Conservation (phyloP, 495 filamentous ascomycete genomes). For the Cudoniella acicularis region DNA sequence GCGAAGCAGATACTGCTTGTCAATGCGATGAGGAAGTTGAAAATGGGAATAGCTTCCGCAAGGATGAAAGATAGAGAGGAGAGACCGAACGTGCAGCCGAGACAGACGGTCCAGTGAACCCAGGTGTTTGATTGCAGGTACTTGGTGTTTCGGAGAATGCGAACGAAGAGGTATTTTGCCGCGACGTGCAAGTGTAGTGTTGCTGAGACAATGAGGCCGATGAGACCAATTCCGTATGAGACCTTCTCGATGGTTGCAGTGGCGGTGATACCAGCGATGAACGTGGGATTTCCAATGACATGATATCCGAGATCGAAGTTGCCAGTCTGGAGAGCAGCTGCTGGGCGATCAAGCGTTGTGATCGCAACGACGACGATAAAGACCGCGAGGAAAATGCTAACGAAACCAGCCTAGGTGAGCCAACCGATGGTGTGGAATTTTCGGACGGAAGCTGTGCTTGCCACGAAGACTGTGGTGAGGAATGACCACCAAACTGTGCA, state of each 20-base stretch:
- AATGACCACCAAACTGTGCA: constrained; percentile 45
- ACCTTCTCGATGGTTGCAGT: constrained; percentile 57
- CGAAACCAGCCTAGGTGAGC: constrained; percentile 45
- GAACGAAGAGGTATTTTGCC: constrained; percentile 35
- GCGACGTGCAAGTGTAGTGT: constrained; percentile 30
- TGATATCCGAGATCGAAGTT: constrained; percentile 33
- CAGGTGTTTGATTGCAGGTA: constrained; percentile 32
- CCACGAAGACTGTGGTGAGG: constrained; percentile 34
- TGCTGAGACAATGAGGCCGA: constrained; percentile 23
- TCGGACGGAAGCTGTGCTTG: constrained; percentile 41
- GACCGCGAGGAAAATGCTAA: constrained; percentile 41
- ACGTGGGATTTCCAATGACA: constrained; percentile 32
- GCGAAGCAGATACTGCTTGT: constrained; percentile 31
- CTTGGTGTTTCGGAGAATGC: constrained; percentile 30
- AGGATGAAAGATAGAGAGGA: constrained; percentile 29
- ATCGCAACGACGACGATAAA: constrained; percentile 49
- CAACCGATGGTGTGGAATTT: constrained; percentile 45
- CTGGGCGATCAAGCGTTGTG: constrained; percentile 37
- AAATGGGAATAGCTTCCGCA: constrained; percentile 35
- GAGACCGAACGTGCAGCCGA: constrained; percentile 28
- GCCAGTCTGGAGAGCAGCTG: constrained; percentile 37
- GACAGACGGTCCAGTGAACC: constrained; percentile 34
- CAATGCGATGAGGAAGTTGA: constrained; percentile 23
- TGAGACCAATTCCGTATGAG: constrained; percentile 64
- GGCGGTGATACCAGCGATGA: constrained; percentile 39